These are phyloP conservation scores for Penicillium subrubescens DNA, from an alignment of 495 filamentous ascomycete genomes.

Conservation along the genomic window DNA sequence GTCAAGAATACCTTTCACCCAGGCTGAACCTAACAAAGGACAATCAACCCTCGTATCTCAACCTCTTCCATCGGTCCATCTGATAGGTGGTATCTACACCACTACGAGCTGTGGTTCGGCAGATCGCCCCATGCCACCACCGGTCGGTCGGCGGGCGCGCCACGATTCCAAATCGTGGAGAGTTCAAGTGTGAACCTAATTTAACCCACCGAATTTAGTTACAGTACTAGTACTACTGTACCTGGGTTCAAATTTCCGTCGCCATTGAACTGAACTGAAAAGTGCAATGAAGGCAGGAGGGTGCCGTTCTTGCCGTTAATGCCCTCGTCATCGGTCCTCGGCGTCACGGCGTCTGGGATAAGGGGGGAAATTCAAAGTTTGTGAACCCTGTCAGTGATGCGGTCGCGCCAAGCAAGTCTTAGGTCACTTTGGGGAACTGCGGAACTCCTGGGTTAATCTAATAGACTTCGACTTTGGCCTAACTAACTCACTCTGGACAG, in stretches of 20 bases:
- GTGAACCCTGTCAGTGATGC: background rate
- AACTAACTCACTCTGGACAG: background rate
- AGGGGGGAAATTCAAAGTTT: background rate
- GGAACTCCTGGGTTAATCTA: background rate
- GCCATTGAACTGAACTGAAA: background rate
- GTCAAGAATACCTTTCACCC: background rate
- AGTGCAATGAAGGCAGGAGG: background rate
- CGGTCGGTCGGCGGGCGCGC: background rate
- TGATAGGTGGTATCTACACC: background rate
- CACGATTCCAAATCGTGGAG: slow-evolving; percentile 5
- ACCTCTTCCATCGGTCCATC: background rate
- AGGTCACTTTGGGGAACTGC: background rate
- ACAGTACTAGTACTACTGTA: too few relatives aligned
- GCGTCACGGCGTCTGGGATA: background rate
- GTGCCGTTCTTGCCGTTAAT: background rate
- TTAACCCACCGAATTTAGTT: background rate
- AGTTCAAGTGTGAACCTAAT: background rate
- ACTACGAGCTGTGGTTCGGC: slow-evolving; percentile 3
- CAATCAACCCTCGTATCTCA: background rate
- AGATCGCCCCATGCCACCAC: slow-evolving; percentile 2
- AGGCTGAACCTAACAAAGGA: background rate
- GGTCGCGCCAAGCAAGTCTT: background rate
- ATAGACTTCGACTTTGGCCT: background rate
- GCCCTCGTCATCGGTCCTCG: background rate
- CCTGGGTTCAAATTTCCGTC: background rate